phyloP scores from a whole-genome alignment of 768 basidiomycete genomes.

The Suillus plorans region DNA sequence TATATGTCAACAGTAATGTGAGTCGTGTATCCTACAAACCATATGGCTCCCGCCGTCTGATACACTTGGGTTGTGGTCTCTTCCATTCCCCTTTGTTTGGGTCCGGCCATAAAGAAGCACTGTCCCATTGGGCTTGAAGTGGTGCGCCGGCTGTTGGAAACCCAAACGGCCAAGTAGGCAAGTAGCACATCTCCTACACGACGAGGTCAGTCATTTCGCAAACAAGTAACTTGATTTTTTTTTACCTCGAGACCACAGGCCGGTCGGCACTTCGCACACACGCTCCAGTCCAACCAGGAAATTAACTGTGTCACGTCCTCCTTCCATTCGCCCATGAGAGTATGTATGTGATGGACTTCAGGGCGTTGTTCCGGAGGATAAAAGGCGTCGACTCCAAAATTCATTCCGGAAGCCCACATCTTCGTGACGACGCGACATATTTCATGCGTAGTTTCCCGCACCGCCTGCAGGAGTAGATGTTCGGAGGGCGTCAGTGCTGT shows the following conservation, averaged over 20 bases:
- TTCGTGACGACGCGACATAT: slow-evolving; percentile 18
- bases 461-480: slow-evolving; percentile 12
- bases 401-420: slow-evolving; percentile 20
- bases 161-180: slow-evolving; percentile 25
- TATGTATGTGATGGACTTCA: not conserved
- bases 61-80: slow-evolving; percentile 25
- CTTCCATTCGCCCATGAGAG: slow-evolving; percentile 12
- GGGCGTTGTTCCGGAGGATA: slow-evolving; percentile 2
- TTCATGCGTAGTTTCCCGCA: slow-evolving; percentile 16
- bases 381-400: slow-evolving; percentile 8
- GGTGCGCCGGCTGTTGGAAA: not conserved
- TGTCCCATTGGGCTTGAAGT: not conserved
- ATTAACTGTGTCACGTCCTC: slow-evolving; percentile 14
- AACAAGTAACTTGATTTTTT: not conserved
- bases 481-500: slow-evolving; percentile 11
- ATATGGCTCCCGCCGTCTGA: slow-evolving; percentile 16
- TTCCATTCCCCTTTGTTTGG: slow-evolving; percentile 17
- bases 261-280: slow-evolving; percentile 21
- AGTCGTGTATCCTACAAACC: not conserved
- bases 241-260: slow-evolving; percentile 14
- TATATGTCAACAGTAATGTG: not conserved
- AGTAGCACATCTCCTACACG: slow-evolving; percentile 25
- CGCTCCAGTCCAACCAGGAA: slow-evolving; percentile 22
- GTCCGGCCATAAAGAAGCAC: not conserved
- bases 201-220: not conserved